Conservation (phyloP, 1,139 yeast species). For the Saccharomyces hybrid region DNA sequence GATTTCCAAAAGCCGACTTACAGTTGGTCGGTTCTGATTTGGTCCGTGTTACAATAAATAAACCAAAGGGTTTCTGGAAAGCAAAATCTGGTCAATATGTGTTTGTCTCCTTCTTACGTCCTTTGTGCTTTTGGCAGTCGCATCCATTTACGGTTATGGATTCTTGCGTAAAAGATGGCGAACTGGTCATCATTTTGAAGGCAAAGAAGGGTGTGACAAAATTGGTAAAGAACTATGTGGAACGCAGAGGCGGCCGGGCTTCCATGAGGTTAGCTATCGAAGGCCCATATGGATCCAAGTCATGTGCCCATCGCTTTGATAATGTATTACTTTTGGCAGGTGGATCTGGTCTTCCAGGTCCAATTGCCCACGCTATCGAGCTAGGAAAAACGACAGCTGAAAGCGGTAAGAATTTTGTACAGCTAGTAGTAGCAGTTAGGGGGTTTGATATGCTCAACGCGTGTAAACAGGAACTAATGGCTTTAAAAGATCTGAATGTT, state of each 20-base stretch:
- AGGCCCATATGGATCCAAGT: slow-evolving; percentile 11
- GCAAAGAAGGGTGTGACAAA: too few species aligned
- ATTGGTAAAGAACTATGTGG: too few species aligned
- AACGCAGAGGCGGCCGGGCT: too few species aligned
- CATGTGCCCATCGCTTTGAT: slow-evolving; percentile 34
- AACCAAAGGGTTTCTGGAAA: slow-evolving; percentile 30
- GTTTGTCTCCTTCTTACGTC: too few species aligned
- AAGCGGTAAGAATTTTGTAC: neutral
- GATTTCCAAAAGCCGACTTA: slow-evolving; percentile 44
- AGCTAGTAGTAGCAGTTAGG: slow-evolving; percentile 2
- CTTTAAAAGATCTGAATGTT: neutral
- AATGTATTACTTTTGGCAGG: slow-evolving; percentile 53
- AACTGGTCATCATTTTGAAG: too few species aligned
- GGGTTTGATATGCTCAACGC: slow-evolving; percentile 3
- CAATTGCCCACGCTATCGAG: slow-evolving; percentile 29
- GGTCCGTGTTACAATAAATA: slow-evolving; percentile 31
- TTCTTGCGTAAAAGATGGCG: too few species aligned
- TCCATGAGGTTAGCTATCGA: too few species aligned
- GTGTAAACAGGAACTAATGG: neutral
- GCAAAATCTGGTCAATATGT: slow-evolving; percentile 5
- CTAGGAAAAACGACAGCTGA: neutral
- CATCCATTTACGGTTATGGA: too few species aligned
- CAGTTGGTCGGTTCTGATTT: slow-evolving; percentile 42
- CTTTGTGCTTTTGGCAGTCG: too few species aligned
- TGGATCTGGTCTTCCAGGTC: slow-evolving; percentile 72